phyloP scores from a whole-genome alignment of 768 basidiomycete species.

The Trametopsis cervina region DNA sequence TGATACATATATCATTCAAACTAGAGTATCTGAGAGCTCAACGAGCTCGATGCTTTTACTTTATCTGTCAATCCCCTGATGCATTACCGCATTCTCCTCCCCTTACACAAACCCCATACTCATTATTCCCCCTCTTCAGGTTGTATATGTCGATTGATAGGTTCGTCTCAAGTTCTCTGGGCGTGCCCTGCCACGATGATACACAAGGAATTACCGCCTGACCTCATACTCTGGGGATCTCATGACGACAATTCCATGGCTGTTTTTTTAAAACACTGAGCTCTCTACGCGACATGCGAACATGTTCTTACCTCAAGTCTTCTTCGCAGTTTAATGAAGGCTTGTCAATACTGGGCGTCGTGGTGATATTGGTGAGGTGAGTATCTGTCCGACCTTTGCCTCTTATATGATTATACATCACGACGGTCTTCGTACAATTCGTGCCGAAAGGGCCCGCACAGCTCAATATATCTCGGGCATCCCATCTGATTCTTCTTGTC shows the following conservation, averaged over 20 bases:
- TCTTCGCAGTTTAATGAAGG: too few relatives aligned
- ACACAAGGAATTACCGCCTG: constrained; percentile 86
- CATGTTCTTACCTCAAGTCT: too few relatives aligned
- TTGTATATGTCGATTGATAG: constrained; percentile 1
- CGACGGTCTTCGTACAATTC: constrained; percentile 86
- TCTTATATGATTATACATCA: constrained; percentile 62
- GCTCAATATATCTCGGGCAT: constrained; percentile 77
- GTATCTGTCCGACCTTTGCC: constrained; percentile 1
- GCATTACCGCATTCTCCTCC: constrained; percentile 2
- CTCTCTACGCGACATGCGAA: constrained; percentile 9
- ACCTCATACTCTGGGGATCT: constrained; percentile 34
- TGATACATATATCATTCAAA: constrained; percentile 72
- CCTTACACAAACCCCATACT: constrained; percentile 1
- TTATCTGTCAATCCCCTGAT: constrained; percentile 65
- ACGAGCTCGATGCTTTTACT: constrained; percentile 60
- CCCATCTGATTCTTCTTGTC: constrained; percentile 52
- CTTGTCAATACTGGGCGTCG: too few relatives aligned
- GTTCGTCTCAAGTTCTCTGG: constrained; percentile 2
- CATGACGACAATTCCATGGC: constrained; percentile 76
- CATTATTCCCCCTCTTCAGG: not conserved
- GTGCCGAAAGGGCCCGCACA: constrained; percentile 93
- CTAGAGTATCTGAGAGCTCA: constrained; percentile 86
- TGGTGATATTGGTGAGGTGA: constrained; percentile 3
- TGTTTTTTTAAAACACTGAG: constrained; percentile 67
- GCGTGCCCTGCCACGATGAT: constrained; percentile 40